A percentile compares a stretch with the other conserved stretches of the same genome.
phyloP scores from a whole-genome alignment of 768 basidiomycete genomes.

The Lentinula sp. region DNA sequence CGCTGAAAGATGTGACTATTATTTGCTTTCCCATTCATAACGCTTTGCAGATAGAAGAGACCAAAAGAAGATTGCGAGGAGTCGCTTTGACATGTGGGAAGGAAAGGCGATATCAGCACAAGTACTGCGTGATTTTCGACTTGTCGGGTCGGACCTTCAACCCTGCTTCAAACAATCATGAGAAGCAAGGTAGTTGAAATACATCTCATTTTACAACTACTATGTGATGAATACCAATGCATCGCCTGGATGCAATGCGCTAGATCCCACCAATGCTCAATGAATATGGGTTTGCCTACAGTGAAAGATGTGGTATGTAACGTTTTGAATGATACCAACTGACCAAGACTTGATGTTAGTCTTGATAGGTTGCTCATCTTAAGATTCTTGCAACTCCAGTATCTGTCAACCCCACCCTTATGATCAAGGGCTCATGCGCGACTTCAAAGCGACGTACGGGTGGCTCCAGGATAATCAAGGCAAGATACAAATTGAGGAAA shows the following conservation, averaged over 20 bases:
- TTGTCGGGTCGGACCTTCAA: too few species aligned
- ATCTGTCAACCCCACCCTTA: slow-evolving; percentile 16
- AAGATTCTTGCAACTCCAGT: slow-evolving; percentile 23
- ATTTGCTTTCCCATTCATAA: too few species aligned
- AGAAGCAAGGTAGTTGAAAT: too few species aligned
- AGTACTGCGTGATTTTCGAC: too few species aligned
- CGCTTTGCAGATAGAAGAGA: too few species aligned
- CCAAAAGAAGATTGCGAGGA: too few species aligned
- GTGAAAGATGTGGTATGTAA: slow-evolving; percentile 36
- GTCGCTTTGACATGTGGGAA: too few species aligned
- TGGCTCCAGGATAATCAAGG: slow-evolving; percentile 29
- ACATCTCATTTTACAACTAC: slow-evolving; percentile 17
- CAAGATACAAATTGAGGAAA: slow-evolving; percentile 12
- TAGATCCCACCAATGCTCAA: slow-evolving; percentile 20
- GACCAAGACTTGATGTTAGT: background rate
- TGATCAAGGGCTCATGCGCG: slow-evolving; percentile 23
- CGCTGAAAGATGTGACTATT: too few species aligned
- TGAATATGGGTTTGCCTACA: slow-evolving; percentile 31
- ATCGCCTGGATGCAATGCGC: slow-evolving; percentile 49
- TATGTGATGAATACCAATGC: slow-evolving; percentile 29
- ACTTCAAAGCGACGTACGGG: slow-evolving; percentile 35
- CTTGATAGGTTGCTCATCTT: slow-evolving; percentile 34
- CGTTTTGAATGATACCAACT: background rate
- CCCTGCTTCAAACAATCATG: too few species aligned
- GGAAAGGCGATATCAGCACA: too few species aligned